Evolutionary conservation across 441 rosid genomes (phyloP).

Genomic region (Eutrema salsugineum): DNA sequence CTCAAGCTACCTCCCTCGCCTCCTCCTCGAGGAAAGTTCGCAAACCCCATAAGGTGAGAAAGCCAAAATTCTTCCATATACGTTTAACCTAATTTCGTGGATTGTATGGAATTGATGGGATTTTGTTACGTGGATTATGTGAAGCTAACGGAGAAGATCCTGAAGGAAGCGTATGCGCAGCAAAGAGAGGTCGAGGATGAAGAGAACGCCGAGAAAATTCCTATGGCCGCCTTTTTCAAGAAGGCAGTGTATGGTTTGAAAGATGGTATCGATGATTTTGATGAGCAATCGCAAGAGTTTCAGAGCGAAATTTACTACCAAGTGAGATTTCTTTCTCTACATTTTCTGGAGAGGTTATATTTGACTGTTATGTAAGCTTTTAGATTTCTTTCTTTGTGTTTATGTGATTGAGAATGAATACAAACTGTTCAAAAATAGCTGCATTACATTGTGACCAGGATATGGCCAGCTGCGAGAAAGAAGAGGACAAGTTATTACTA

Average conservation of each 20-base stretch:
- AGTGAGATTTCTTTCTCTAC: constrained; percentile 22
- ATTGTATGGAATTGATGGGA: too few species aligned
- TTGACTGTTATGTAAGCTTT: too few species aligned
- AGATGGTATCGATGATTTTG: constrained; percentile 45
- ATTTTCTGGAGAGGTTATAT: too few species aligned
- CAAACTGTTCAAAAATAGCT: too few species aligned
- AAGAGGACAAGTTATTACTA: constrained; percentile 58
- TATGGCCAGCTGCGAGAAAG: too few species aligned
- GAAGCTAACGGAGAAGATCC: constrained; percentile 40
- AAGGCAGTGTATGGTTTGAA: constrained; percentile 43
- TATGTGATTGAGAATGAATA: neutral
- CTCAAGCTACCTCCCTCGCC: neutral
- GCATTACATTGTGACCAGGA: too few species aligned
- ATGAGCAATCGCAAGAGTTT: constrained; percentile 49
- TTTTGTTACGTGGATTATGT: too few species aligned
- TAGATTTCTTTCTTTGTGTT: neutral
- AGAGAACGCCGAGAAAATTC: constrained; percentile 20
- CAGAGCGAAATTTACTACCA: constrained; percentile 49
- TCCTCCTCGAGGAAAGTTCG: too few species aligned
- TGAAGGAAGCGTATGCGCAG: constrained; percentile 63
- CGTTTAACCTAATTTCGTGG: too few species aligned
- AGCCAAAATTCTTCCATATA: too few species aligned
- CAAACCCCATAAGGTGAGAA: too few species aligned
- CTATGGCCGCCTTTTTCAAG: constrained; percentile 28
- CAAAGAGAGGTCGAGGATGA: constrained; percentile 63